A percentile compares a stretch with the other conserved stretches of the same genome.
Conservation (phyloP, 2,329 filamentous ascomycete species). For the Aspergillus pseudoglaucus region DNA sequence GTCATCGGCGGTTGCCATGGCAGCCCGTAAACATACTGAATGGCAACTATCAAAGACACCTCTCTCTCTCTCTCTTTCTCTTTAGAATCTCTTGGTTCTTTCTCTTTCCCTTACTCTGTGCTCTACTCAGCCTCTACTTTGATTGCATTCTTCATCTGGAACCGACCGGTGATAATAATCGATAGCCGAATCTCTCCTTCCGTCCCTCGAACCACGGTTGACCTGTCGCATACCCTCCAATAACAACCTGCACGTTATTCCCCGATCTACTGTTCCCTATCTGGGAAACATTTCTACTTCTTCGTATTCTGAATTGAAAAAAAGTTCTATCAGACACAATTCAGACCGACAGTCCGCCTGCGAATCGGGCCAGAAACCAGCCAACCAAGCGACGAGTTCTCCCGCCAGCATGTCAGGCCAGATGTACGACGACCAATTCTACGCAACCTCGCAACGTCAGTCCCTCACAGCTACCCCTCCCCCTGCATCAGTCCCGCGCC, state of each 20-base stretch:
- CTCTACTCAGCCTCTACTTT: too few relatives aligned
- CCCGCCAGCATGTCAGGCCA: conserved; percentile 26
- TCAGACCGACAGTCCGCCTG: not conserved
- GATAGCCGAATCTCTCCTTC: too few relatives aligned
- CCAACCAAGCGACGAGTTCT: conserved; percentile 1
- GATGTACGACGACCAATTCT: conserved; percentile 38
- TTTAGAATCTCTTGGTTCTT: not conserved
- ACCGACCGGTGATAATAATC: too few relatives aligned
- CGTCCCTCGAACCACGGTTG: conserved; percentile 4
- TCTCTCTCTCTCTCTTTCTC: not conserved
- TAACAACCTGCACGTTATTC: not conserved
- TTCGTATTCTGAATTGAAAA: not conserved
- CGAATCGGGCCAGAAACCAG: too few relatives aligned
- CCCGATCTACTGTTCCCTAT: not conserved
- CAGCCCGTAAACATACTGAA: conserved; percentile 31
- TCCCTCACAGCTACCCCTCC: conserved; percentile 39
- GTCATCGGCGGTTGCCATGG: conserved; percentile 29
- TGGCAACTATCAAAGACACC: not conserved
- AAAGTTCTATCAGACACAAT: not conserved
- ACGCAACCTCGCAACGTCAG: conserved; percentile 55
- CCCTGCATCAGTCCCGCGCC: conserved; percentile 35
- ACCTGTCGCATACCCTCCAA: not conserved
- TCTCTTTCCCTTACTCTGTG: not conserved
- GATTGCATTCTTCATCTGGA: too few relatives aligned
- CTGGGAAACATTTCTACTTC: not conserved